A percentile compares a stretch with the other conserved stretches of the same genome.
Evolutionary conservation across 75 land plant species (phyloP).

Genomic region (Selaginella tamariscina): DNA sequence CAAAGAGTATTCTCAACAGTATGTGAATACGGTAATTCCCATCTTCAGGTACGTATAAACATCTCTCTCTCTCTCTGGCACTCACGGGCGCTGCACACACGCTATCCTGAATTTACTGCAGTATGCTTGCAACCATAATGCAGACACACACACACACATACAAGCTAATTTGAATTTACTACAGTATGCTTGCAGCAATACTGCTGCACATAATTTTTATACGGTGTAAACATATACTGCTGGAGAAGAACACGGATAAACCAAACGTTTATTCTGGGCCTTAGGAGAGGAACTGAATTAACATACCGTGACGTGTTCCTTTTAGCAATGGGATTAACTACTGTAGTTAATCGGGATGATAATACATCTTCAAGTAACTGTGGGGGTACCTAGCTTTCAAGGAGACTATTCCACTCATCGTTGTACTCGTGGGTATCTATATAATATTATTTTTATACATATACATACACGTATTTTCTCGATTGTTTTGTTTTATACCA

Average conservation of each 20-base stretch:
- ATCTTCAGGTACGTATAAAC: not conserved
- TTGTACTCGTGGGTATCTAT: conserved; percentile 4
- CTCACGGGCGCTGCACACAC: no score
- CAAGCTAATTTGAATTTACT: not conserved
- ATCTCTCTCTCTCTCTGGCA: not conserved
- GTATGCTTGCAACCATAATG: not conserved
- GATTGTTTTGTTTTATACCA: no score
- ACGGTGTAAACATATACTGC: not conserved
- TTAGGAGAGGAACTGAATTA: not conserved
- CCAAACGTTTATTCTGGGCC: not conserved
- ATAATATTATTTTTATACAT: not conserved
- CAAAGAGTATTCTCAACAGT: not conserved
- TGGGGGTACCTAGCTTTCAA: not conserved
- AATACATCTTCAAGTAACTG: not conserved
- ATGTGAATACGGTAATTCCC: not conserved
- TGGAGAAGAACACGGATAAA: conserved; percentile 5
- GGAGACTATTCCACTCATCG: not conserved
- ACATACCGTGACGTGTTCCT: not conserved
- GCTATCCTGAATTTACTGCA: not conserved
- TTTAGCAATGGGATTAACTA: not conserved
- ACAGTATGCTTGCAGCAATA: not conserved
- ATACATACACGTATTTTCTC: no score
- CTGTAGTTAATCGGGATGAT: not conserved
- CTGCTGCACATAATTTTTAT: not conserved
- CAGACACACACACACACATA: no score